Evolutionary conservation across 352 stramenopile genomes (phyloP).

Genomic region (Phytophthora sojae): DNA sequence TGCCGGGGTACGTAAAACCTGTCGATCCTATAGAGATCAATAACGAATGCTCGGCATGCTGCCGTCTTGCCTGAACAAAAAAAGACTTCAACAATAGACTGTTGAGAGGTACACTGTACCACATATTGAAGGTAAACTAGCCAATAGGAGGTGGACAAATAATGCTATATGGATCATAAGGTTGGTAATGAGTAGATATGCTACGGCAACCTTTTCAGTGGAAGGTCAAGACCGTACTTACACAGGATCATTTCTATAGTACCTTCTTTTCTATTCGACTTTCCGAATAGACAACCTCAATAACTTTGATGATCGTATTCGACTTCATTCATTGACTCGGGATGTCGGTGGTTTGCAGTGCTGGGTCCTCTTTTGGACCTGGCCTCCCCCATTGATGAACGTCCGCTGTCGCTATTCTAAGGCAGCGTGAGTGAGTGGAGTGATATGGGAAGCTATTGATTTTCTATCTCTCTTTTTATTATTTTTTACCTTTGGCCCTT

Average conservation of each 20-base stretch:
- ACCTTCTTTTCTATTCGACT: constrained; percentile 3
- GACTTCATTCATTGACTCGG: constrained; percentile 28
- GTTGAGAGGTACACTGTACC: no score
- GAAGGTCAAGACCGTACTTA: neutral
- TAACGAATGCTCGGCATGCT: no score
- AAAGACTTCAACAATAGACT: no score
- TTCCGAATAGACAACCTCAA: constrained; percentile 1
- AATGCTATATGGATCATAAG: neutral
- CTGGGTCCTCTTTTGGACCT: constrained; percentile 27
- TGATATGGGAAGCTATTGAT: constrained; percentile 45
- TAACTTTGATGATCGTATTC: constrained; percentile 27
- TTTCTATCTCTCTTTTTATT: neutral
- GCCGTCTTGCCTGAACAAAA: no score
- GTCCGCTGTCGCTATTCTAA: constrained; percentile 53
- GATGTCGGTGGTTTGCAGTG: constrained; percentile 18
- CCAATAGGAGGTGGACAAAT: neutral
- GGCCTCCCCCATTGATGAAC: constrained; percentile 45
- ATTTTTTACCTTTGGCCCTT: neutral
- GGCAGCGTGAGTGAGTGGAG: constrained; percentile 49
- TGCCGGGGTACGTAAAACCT: no score
- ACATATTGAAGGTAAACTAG: no score
- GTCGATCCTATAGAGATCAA: no score
- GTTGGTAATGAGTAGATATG: neutral
- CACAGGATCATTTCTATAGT: constrained; percentile 3
- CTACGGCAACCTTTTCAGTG: neutral